Conservation (phyloP, 2,329 filamentous ascomycete genomes). For the Verticillium alfalfae region DNA sequence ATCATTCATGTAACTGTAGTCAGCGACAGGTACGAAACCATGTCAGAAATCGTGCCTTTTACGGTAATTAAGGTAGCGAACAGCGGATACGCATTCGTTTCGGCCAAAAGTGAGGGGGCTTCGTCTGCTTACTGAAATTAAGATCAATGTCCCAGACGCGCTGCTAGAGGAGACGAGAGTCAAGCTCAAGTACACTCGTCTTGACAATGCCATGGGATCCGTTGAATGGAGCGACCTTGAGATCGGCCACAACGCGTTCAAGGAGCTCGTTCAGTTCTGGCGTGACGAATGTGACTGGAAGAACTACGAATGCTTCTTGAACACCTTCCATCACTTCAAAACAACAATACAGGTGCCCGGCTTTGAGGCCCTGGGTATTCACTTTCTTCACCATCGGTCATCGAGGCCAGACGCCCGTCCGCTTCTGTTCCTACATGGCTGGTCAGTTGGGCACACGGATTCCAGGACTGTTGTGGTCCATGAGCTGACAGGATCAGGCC, state of each 20-base stretch:
- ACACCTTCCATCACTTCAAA: background rate
- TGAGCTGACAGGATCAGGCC: conserved; percentile 14
- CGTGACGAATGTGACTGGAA: background rate
- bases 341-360: background rate
- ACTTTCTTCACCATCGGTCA: conserved; percentile 23
- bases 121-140: too few species aligned
- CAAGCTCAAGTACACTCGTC: background rate
- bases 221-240: background rate
- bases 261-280: background rate
- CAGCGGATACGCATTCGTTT: background rate
- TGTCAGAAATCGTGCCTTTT: too few species aligned
- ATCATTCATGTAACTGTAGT: too few species aligned
- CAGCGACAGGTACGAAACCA: too few species aligned
- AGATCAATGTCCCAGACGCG: background rate
- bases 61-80: too few species aligned
- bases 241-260: background rate
- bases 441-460: conserved; percentile 13
- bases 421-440: conserved; percentile 34
- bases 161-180: background rate
- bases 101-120: too few species aligned
- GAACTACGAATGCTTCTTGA: background rate
- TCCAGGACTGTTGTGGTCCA: background rate
- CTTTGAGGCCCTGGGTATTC: conserved; percentile 8
- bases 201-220: background rate
- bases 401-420: conserved; percentile 25